Evolutionary conservation across 192 early-diverging fungal genomes (phyloP).

Genomic region (Coemansia sp.): DNA sequence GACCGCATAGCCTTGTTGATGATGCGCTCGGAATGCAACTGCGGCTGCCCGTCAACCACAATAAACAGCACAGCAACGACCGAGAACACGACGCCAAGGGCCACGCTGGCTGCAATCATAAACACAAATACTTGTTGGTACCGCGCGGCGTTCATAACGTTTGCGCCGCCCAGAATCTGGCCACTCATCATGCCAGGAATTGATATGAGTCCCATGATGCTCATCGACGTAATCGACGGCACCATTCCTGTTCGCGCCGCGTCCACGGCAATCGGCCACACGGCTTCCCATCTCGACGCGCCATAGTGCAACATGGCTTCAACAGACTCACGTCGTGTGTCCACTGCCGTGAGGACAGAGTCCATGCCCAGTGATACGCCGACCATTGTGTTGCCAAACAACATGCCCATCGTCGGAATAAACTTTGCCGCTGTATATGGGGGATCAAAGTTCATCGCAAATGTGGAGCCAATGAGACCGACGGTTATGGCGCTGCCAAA

Average conservation of each 20-base stretch:
- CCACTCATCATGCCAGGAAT: constrained; percentile 92
- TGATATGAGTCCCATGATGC: constrained; percentile 78
- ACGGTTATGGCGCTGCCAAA: constrained; percentile 26
- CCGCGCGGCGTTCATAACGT: constrained; percentile 71
- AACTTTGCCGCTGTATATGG: constrained; percentile 69
- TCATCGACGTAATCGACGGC: constrained; percentile 75
- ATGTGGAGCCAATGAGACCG: constrained; percentile 34
- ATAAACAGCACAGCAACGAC: constrained; percentile 26
- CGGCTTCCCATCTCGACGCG: constrained; percentile 81
- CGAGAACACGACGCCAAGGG: constrained; percentile 58
- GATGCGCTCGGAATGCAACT: constrained; percentile 33
- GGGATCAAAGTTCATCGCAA: constrained; percentile 68
- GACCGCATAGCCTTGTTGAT: not conserved
- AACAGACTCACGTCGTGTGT: constrained; percentile 46
- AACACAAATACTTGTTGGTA: constrained; percentile 87
- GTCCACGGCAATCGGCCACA: constrained; percentile 68
- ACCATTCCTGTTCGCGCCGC: constrained; percentile 73
- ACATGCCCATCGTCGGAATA: constrained; percentile 83
- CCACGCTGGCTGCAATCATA: constrained; percentile 74
- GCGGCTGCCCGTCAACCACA: constrained; percentile 36
- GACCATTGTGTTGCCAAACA: constrained; percentile 77
- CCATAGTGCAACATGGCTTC: constrained; percentile 71
- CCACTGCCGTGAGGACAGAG: constrained; percentile 56
- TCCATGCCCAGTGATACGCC: constrained; percentile 66
- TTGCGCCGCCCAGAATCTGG: constrained; percentile 79